phyloP scores from a whole-genome alignment of 225 moss, liverwort and hornwort genomes.

The Neckera pumila region DNA sequence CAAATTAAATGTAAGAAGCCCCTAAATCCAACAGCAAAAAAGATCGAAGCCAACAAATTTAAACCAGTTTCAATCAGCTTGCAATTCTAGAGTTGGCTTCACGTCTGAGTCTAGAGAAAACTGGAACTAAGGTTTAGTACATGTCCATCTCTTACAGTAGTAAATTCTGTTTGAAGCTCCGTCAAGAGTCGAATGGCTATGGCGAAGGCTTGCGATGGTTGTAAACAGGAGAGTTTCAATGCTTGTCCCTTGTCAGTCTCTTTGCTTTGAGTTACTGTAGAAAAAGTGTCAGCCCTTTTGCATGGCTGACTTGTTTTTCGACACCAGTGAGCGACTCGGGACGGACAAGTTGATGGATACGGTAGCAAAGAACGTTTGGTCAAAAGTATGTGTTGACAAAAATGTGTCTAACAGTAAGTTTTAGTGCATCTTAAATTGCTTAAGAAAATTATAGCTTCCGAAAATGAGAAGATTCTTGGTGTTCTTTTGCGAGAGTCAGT shows the following conservation, averaged over 20 bases:
- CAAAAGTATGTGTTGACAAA: background rate
- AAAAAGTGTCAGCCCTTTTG: background rate
- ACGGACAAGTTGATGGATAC: background rate
- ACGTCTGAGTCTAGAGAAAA: background rate
- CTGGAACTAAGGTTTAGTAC: too few relatives aligned
- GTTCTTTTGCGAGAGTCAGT: background rate
- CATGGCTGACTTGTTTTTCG: background rate
- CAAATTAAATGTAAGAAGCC: background rate
- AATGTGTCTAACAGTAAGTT: background rate
- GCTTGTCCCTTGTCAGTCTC: background rate
- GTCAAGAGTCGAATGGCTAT: background rate
- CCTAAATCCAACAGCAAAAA: background rate
- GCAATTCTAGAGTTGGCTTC: background rate
- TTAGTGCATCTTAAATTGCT: background rate
- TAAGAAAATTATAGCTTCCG: background rate
- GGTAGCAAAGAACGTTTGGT: background rate
- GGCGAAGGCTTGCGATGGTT: background rate
- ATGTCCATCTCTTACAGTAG: background rate
- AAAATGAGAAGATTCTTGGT: too few relatives aligned
- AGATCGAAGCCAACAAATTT: background rate
- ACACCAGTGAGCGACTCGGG: background rate
- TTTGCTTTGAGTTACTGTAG: background rate
- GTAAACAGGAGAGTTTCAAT: background rate
- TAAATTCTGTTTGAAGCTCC: background rate
- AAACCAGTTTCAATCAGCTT: background rate